Base-by-base conservation (phyloP, 129 eudicot genomes). In the Cynara cardunculus region DNA sequence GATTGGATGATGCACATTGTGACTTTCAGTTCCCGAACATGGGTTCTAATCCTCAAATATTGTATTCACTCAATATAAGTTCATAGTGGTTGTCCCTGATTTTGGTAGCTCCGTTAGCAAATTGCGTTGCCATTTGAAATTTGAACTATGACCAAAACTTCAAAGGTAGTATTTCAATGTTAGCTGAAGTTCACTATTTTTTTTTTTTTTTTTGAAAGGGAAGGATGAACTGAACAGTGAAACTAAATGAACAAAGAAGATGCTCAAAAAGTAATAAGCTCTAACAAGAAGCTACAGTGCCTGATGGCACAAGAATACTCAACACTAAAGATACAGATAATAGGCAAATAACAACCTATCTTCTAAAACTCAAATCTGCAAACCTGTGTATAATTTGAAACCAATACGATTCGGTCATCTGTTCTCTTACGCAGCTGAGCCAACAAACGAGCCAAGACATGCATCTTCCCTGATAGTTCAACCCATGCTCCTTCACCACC, bases 401-500 rank as follows among this genome's bases (percentile, higher is more conserved):
- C 99, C 56, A 96, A 90, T 73, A 96, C 99, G 68, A 96, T 96
- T 82, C 97, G 90, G 79, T 96, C 99, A 89, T 91, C 99, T 27
- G 98, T 96, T 88, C 62, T 91, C 83, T 86, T 88, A 68, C 93
- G 99, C 68, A 96, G 87, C 44, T 91, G 95, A 78, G 88, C 92
- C 67, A 96, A 86, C 76, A 96, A 88, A 73, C 98, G 89, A 30
- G 99, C 98, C 80, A 96, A 82, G 25, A 96, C 94, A 74, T 90
- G 93, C 99, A 96, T 96, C 87, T 96, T 96, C 76, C 99, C 99
- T 9, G 99, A 96, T 69, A 96, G 83, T 81, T 96, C 98, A 72
- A 96, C 98, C 99, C 99, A 96, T 32, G 79, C 39, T 30, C 99
- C 99, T 88, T 91, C 93, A 75, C 99, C 98, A 49, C 97, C 99